Conservation (phyloP, 1,284 basidiomycete species). For the Cryptococcus amylolentus region DNA sequence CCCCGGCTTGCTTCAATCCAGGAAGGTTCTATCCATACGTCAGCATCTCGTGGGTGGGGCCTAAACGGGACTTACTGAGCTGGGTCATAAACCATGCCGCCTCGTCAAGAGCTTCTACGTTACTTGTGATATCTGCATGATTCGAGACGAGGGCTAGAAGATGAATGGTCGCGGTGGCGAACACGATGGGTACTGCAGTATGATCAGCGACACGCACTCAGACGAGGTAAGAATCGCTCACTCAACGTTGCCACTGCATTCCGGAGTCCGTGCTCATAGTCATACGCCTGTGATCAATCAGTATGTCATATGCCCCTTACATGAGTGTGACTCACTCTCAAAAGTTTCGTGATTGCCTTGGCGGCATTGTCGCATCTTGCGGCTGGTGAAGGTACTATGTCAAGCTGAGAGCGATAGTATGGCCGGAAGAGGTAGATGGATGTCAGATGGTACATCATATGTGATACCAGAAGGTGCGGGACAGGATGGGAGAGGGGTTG, state of each 20-base stretch:
- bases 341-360: conserved; percentile 6
- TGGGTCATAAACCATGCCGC: conserved; percentile 1
- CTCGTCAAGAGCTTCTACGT: conserved; percentile 7
- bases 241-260: too few relatives aligned
- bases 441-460: conserved; percentile 18
- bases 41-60: neutral
- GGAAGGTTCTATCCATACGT: neutral
- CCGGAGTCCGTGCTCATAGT: neutral
- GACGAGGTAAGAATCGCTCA: too few relatives aligned
- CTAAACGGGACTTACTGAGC: neutral
- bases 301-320: neutral
- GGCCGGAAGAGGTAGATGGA: conserved; percentile 19
- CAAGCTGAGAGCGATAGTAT: conserved; percentile 10
- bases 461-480: conserved; percentile 19
- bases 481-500: conserved; percentile 11
- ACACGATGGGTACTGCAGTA: conserved; percentile 1
- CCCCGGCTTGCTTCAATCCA: conserved; percentile 6
- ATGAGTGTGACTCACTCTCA: neutral
- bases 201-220: too few relatives aligned
- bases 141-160: conserved; percentile 11
- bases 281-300: neutral
- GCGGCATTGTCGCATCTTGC: conserved; percentile 17
- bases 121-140: neutral
- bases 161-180: conserved; percentile 13
- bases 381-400: conserved; percentile 3